Evolutionary conservation across 768 basidiomycete genomes (phyloP).

Genomic region (Suillus subaureus): DNA sequence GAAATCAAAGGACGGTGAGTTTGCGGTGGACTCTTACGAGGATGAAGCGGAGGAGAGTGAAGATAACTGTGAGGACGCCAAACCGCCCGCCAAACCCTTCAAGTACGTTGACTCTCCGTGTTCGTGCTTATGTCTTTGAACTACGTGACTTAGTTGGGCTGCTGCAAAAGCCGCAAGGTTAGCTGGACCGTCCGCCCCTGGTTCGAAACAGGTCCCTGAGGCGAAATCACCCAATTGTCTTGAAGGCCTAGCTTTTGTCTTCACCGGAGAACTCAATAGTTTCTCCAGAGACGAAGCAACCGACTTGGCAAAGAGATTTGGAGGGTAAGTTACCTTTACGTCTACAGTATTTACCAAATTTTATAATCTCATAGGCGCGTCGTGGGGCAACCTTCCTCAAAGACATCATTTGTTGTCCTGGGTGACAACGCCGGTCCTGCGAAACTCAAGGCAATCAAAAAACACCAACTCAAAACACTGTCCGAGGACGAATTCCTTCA

Average conservation of each 20-base stretch:
- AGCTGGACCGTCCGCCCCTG: slow-evolving; percentile 58
- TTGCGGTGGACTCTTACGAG: slow-evolving; percentile 31
- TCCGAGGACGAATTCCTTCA: slow-evolving; percentile 87
- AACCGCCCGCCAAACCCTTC: slow-evolving; percentile 19
- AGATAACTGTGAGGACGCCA: slow-evolving; percentile 18
- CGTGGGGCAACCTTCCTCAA: slow-evolving; percentile 83
- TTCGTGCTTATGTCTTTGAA: neutral
- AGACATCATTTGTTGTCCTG: slow-evolving; percentile 87
- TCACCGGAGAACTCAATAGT: slow-evolving; percentile 89
- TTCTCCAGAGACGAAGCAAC: slow-evolving; percentile 86
- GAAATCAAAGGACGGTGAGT: slow-evolving; percentile 33
- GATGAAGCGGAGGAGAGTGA: slow-evolving; percentile 27
- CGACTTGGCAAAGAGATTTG: slow-evolving; percentile 90
- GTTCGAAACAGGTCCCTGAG: slow-evolving; percentile 64
- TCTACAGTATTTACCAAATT: neutral
- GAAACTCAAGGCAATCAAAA: slow-evolving; percentile 87
- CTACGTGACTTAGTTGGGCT: slow-evolving; percentile 41
- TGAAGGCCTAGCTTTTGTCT: slow-evolving; percentile 87
- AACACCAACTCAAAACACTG: slow-evolving; percentile 73
- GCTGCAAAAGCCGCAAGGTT: slow-evolving; percentile 61
- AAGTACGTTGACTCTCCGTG: slow-evolving; percentile 21
- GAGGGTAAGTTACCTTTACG: slow-evolving; percentile 63
- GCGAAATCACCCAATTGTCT: slow-evolving; percentile 82
- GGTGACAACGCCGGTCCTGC: slow-evolving; percentile 87
- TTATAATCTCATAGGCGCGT: slow-evolving; percentile 64